Evolutionary conservation across 2,329 filamentous ascomycete species (phyloP).

Genomic region (Apiospora phragmitis): DNA sequence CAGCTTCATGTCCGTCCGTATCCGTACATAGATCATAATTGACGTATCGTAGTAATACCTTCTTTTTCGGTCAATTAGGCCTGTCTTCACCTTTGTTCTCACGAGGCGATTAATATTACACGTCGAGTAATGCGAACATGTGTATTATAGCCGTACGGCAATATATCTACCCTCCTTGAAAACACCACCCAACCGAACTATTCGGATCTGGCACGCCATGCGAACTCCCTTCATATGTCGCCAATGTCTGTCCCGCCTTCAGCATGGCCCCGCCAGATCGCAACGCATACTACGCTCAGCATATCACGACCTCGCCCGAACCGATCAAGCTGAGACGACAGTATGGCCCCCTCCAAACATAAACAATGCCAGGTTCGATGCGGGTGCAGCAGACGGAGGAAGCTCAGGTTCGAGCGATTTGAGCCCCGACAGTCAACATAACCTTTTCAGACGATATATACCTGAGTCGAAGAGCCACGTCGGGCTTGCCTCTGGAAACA

Average conservation of each 20-base stretch:
- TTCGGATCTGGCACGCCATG: conserved; percentile 22
- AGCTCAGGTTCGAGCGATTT: background rate
- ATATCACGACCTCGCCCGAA: conserved; percentile 18
- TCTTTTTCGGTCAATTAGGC: background rate
- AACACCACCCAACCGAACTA: background rate
- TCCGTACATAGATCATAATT: background rate
- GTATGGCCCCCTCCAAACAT: background rate
- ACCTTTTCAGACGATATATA: background rate
- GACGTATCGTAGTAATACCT: background rate
- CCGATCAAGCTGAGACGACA: conserved; percentile 4
- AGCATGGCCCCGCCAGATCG: conserved; percentile 16
- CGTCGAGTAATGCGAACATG: conserved; percentile 2
- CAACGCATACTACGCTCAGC: conserved; percentile 1
- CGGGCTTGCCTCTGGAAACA: background rate
- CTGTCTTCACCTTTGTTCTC: background rate
- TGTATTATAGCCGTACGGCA: background rate
- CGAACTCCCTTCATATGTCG: conserved; percentile 29
- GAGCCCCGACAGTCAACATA: background rate
- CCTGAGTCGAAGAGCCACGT: background rate
- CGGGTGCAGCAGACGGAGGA: background rate
- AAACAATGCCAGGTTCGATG: background rate
- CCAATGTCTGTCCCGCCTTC: conserved; percentile 28
- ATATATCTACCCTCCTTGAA: background rate
- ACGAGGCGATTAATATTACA: background rate
- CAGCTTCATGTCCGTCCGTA: background rate